Conservation (phyloP, 345 rosid genomes). For the Eucalyptus caleyi region DNA sequence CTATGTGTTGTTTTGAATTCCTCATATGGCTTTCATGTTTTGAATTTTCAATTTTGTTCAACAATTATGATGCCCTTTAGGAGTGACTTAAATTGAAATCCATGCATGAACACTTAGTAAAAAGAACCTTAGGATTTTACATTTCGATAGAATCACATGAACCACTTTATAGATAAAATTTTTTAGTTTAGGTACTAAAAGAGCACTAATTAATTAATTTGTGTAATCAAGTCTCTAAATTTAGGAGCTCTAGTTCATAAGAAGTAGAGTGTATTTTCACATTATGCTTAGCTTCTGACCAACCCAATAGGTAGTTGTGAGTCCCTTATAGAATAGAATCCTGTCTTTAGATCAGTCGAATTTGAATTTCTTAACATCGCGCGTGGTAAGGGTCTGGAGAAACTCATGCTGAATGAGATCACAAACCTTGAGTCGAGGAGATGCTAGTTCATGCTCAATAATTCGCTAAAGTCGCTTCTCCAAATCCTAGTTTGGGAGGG, state of each 20-base stretch:
- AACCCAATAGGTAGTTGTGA: not conserved
- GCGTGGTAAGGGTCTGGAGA: not conserved
- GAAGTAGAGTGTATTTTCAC: too few relatives aligned
- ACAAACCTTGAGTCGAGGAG: too few relatives aligned
- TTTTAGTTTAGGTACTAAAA: too few relatives aligned
- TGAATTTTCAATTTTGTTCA: not conserved
- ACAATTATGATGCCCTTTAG: not conserved
- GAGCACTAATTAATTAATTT: too few relatives aligned
- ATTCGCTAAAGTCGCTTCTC: too few relatives aligned
- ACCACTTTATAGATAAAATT: not conserved
- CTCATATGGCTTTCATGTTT: not conserved
- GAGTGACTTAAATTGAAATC: not conserved
- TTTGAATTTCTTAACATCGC: not conserved
- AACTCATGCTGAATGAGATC: not conserved
- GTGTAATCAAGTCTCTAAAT: too few relatives aligned
- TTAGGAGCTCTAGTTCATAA: not conserved
- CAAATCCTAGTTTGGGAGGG: too few relatives aligned
- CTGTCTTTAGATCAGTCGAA: not conserved
- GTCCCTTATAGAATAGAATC: too few relatives aligned
- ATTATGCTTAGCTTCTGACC: too few relatives aligned
- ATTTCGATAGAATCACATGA: rapidly evolving
- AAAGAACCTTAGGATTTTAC: too few relatives aligned
- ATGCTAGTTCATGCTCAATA: too few relatives aligned
- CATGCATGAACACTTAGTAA: not conserved
- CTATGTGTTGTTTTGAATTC: not conserved